A percentile compares a stretch with the other conserved stretches of the same genome.
Evolutionary conservation across 2,329 filamentous ascomycete genomes (phyloP).

Genomic region (Trichoderma sp.): DNA sequence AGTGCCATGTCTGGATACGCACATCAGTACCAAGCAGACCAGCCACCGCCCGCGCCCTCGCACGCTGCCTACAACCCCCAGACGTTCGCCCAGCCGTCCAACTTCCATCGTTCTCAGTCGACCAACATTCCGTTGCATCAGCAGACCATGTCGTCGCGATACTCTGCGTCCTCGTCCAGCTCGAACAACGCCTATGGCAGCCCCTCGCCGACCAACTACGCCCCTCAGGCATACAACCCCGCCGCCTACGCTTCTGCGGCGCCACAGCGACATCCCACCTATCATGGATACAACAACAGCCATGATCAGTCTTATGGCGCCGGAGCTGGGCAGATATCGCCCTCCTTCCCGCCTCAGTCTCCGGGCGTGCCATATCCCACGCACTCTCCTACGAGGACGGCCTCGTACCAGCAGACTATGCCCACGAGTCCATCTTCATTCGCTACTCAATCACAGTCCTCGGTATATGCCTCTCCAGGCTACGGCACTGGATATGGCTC

Average conservation of each 20-base stretch:
- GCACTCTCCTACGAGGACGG: constrained; percentile 31
- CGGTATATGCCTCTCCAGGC: constrained; percentile 39
- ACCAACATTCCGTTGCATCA: constrained; percentile 48
- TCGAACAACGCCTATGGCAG: constrained; percentile 35
- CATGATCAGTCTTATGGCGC: constrained; percentile 40
- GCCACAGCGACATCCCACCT: constrained; percentile 51
- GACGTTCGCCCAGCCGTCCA: constrained; percentile 47
- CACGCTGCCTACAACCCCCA: constrained; percentile 67
- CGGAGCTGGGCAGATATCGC: constrained; percentile 26
- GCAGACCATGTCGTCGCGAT: constrained; percentile 37
- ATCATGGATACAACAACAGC: constrained; percentile 43
- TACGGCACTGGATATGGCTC: constrained; percentile 33
- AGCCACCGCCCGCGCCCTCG: constrained; percentile 43
- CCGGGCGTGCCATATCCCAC: constrained; percentile 35
- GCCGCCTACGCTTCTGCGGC: constrained; percentile 53
- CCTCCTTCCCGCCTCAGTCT: constrained; percentile 36
- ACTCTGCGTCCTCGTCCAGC: constrained; percentile 35
- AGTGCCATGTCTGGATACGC: constrained; percentile 51
- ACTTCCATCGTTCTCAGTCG: constrained; percentile 47
- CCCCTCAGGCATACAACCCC: constrained; percentile 56
- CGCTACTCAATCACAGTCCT: constrained; percentile 27
- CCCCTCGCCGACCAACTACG: constrained; percentile 43
- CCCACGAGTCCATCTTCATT: constrained; percentile 35
- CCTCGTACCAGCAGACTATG: constrained; percentile 42
- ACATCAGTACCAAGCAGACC: constrained; percentile 47